Evolutionary conservation across 2,329 filamentous ascomycete genomes (phyloP).

Genomic region (Gremmenia infestans): DNA sequence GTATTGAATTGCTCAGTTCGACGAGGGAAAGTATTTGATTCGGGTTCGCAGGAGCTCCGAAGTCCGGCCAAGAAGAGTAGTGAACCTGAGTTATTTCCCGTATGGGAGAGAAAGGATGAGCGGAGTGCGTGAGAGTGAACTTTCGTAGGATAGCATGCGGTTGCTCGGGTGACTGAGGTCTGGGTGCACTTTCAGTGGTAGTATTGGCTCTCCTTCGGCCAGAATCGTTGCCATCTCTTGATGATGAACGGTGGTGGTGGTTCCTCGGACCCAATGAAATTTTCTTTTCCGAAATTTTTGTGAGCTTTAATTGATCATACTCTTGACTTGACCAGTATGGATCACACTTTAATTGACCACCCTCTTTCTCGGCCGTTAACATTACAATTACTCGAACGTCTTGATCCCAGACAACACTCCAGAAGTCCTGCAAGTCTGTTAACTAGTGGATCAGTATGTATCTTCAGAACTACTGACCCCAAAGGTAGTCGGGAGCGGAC

Average conservation of each 20-base stretch:
- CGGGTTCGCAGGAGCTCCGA: conserved; percentile 86
- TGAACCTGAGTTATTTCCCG: conserved; percentile 93
- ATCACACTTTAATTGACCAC: conserved; percentile 90
- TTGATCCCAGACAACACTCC: conserved; percentile 96
- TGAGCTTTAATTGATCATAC: conserved; percentile 73
- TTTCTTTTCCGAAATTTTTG: conserved; percentile 73
- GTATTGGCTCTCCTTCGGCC: conserved; percentile 51
- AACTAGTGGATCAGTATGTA: conserved; percentile 8
- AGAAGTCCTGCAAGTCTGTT: conserved; percentile 68
- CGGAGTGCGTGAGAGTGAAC: conserved; percentile 73
- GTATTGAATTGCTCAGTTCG: conserved; percentile 79
- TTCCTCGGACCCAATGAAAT: conserved; percentile 64
- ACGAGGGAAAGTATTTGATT: conserved; percentile 81
- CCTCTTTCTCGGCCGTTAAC: conserved; percentile 90
- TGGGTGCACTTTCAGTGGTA: conserved; percentile 39
- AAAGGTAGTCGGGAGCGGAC: conserved; percentile 87
- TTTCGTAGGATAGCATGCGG: conserved; percentile 81
- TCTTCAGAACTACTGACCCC: conserved; percentile 52
- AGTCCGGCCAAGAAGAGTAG: conserved; percentile 96
- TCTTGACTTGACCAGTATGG: conserved; percentile 81
- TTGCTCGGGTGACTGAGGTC: conserved; percentile 44
- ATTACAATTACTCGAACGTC: conserved; percentile 94
- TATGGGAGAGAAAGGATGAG: conserved; percentile 76
- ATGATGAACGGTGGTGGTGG: conserved; percentile 40
- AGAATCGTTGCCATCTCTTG: conserved; percentile 32